A percentile compares a stretch with the other conserved stretches of the same genome.
Conservation (phyloP, 805 yeast genomes). For the Wickerhamiella shivajii region DNA sequence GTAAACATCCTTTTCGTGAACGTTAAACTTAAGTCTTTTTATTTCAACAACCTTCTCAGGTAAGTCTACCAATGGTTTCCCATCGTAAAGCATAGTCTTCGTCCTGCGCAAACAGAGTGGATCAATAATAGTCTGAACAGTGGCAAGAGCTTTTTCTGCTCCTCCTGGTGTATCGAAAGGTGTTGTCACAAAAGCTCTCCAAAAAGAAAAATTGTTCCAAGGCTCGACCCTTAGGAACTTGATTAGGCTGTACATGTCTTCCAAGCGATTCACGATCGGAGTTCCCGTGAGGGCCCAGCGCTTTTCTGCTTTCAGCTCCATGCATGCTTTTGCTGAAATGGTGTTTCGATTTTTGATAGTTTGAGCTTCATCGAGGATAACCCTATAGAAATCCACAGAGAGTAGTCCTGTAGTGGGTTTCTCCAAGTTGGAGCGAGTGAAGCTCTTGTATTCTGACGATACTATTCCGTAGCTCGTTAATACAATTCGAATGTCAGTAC, state of each 20-base stretch:
- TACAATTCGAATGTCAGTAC: slow-evolving; percentile 28
- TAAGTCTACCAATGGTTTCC: slow-evolving; percentile 55
- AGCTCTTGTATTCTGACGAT: slow-evolving; percentile 49
- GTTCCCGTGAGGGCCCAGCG: slow-evolving; percentile 89
- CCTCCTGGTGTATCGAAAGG: slow-evolving; percentile 69
- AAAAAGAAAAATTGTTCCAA: slow-evolving; percentile 71
- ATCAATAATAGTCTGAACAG: slow-evolving; percentile 71
- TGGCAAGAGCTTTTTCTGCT: slow-evolving; percentile 51
- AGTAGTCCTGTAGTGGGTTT: slow-evolving; percentile 36
- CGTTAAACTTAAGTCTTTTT: slow-evolving; percentile 51
- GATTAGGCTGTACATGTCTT: slow-evolving; percentile 68
- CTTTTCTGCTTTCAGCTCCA: slow-evolving; percentile 45
- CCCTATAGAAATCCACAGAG: slow-evolving; percentile 57
- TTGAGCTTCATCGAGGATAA: slow-evolving; percentile 84
- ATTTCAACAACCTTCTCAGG: slow-evolving; percentile 65
- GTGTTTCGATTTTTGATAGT: slow-evolving; percentile 67
- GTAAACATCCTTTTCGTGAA: slow-evolving; percentile 51
- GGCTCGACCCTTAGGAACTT: slow-evolving; percentile 71
- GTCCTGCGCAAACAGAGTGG: slow-evolving; percentile 78
- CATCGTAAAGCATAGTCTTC: slow-evolving; percentile 69
- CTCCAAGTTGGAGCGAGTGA: slow-evolving; percentile 15
- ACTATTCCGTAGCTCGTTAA: slow-evolving; percentile 83
- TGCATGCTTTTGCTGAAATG: slow-evolving; percentile 65
- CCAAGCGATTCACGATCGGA: slow-evolving; percentile 76
- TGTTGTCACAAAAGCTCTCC: slow-evolving; percentile 72